Conservation (phyloP, 140 eudicot species). For the Senecio squalidus region DNA sequence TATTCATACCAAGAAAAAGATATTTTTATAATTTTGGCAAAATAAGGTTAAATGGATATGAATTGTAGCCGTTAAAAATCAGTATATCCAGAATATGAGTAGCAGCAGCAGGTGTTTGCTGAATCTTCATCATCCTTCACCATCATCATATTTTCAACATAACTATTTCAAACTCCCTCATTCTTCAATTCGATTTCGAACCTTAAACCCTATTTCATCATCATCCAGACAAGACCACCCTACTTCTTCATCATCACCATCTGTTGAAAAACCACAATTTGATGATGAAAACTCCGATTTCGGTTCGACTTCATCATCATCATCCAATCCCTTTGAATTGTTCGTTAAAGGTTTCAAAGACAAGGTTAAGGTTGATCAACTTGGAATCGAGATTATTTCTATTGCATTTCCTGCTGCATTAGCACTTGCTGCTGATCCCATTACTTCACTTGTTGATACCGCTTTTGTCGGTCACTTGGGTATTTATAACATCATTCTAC, state of each 20-base stretch:
- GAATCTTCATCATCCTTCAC: constrained; percentile 12
- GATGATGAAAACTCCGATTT: constrained; percentile 6
- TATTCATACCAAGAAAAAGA: too few species aligned
- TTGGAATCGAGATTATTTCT: constrained; percentile 74
- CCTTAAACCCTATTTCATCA: constrained; percentile 20
- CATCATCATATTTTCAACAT: constrained; percentile 18
- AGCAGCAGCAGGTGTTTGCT: too few species aligned
- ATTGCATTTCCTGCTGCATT: constrained; percentile 94
- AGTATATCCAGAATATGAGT: too few species aligned
- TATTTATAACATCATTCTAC: too few species aligned
- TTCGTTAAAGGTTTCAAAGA: constrained; percentile 39
- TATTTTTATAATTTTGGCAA: too few species aligned
- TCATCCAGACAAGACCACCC: constrained; percentile 36
- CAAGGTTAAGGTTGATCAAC: constrained; percentile 52
- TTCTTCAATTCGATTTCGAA: constrained; percentile 29
- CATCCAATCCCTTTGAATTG: constrained; percentile 11
- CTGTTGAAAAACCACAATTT: constrained; percentile 12
- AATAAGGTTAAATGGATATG: too few species aligned
- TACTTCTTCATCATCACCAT: constrained; percentile 17
- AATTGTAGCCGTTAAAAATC: too few species aligned
- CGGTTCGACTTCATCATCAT: constrained; percentile 10
- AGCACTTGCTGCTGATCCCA: constrained; percentile 96
- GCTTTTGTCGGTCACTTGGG: constrained; percentile 96
- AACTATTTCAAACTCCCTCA: constrained; percentile 6
- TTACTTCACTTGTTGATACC: constrained; percentile 85